Base-by-base conservation (phyloP, 495 filamentous ascomycete genomes). In the Penicillium bialowiezense region DNA sequence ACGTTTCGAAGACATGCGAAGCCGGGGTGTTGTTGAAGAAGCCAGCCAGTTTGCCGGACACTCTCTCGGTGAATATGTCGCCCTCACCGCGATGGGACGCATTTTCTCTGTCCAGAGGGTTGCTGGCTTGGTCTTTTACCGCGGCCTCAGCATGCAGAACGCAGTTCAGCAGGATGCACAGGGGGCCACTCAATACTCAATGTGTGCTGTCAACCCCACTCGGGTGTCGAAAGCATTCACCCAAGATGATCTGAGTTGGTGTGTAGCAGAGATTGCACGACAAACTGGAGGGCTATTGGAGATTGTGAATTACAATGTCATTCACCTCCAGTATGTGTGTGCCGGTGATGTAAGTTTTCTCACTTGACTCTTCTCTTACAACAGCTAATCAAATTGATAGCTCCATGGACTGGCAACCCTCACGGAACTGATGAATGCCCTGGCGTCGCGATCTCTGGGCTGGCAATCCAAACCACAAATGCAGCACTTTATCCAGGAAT, bases 251-350 rank as follows among this genome's bases (percentile, higher is more conserved):
- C 50, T 65, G 18, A 37, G 48, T 14, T 23, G 31, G n/a, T 18
- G 70, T 8, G 60, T 68, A 9, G 31, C 50, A 10, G 44, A 39
- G 12, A 57, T 73, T 20, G 48, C 55, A 13, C 2, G 19, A 4
- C 38, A 42, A 13, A 70, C 58, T 14, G 36, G 41, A 7, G 41
- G 49, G 15, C 41, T 73, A 7, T 56, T 74, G 5, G 70, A 74
- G 34, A 66, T 75, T 35, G 72, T 75, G 7, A 75, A 75, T 38
- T 65, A 56, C 55, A 75, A 75, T 44, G 44, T 74, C 6, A 38
- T 56, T 1, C 54, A 56, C 12, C 51, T 61, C 45, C 72, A 75
- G 48, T 75, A 75, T 55, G 71, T 75, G 21, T 74, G 72, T 54
- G 67, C 71, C 2, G 68, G 72, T 17, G 51, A 59, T 21, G 67